These are phyloP conservation scores for Oropetium thomaeum DNA, from an alignment of 176 grass and related monocot species.

Conservation along the genomic window DNA sequence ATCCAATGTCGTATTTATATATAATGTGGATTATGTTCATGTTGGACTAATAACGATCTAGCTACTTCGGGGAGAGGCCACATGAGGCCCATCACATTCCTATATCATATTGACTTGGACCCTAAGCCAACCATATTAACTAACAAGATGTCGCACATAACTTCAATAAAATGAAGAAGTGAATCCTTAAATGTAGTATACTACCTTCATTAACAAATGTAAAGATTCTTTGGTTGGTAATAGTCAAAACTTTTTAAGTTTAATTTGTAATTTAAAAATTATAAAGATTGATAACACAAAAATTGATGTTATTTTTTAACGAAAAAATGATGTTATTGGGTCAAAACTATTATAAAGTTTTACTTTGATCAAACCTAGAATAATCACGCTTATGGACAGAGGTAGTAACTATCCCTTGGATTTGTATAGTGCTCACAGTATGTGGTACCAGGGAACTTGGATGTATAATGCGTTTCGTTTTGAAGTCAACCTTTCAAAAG, in stretches of 20 bases:
- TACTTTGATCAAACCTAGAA: background rate
- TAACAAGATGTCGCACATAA: background rate
- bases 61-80: background rate
- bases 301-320: too few species aligned
- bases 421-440: background rate
- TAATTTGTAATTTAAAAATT: too few species aligned
- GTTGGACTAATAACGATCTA: background rate
- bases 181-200: background rate
- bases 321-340: too few species aligned
- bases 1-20: background rate
- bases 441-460: conserved; percentile 10
- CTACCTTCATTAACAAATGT: background rate
- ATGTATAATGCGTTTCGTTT: background rate
- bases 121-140: background rate
- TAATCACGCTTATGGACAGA: too few species aligned
- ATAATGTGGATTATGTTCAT: background rate
- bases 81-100: background rate
- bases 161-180: background rate
- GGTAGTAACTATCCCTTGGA: too few species aligned
- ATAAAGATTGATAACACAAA: too few species aligned
- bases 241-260: too few species aligned
- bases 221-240: background rate
- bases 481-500: background rate
- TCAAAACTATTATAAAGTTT: background rate
- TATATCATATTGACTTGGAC: background rate